Base-by-base conservation (phyloP, 2,329 filamentous ascomycete species). In the Dothistroma septosporum region DNA sequence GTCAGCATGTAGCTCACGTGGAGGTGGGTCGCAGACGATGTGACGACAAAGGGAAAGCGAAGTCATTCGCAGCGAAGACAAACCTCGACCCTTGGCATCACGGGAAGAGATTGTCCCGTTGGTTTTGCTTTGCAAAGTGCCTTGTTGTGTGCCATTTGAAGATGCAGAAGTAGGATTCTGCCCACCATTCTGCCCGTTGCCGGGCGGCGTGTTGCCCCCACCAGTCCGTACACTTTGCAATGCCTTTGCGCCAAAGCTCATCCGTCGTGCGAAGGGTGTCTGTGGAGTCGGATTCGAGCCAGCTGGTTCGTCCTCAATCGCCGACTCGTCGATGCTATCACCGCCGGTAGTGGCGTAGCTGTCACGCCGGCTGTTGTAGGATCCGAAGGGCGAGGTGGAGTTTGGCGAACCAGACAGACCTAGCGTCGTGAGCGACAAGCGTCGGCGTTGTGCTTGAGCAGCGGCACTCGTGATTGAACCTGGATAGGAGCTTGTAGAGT, bases 211-310 rank as follows among this genome's bases (percentile, higher is more conserved):
- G 66, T 61, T 63, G 50, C 69, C 69, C 28, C 66, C 63, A 46
- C 59, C 78, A 64, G 79, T 79, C 68, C 87, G 87, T 69, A 90
- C 84, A 76, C 87, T 87, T 69, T 86, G 83, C 75, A 92, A 81
- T 66, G 90, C 90, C 74, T 91, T 86, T 63, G 89, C 88, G 63
- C 93, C 92, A 72, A 96, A 95, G 77, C 92, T 97, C 80, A 96
- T 87, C 61, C 92, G 89, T 68, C 92, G 88, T 61, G 85, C 85
- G 73, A 92, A 93, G 35, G 92, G 90, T 12, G 89, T 90, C 57
- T 80, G 87, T 44, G 79, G 64, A 22, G 64, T 63, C 16, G 64
- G 55, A 31, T 58, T 56, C 11, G 61, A 31, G 31, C 66, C 63
- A n/a, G 53, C 60, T 28, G 79, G 75, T 64, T 91, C 87, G 62